Conservation (phyloP, 2,329 filamentous ascomycete species). For the Madurella fahalii region DNA sequence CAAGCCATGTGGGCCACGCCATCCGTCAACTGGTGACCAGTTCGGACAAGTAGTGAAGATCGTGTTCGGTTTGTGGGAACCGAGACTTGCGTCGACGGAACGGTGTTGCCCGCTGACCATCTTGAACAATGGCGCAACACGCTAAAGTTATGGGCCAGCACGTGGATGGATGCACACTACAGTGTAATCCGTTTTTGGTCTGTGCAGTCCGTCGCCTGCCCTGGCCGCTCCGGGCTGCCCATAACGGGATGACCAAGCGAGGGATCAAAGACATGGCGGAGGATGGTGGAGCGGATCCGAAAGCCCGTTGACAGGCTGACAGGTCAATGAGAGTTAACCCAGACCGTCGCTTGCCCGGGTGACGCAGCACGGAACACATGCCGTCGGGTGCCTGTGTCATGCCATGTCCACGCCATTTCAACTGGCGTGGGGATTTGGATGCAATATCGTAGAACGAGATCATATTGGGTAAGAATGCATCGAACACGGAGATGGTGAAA, state of each 20-base stretch:
- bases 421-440: background rate
- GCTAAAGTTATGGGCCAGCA: no score
- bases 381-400: constrained; percentile 6
- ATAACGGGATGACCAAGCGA: background rate
- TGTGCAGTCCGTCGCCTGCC: no score
- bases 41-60: background rate
- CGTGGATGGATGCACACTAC: no score
- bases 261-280: background rate
- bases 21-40: constrained; percentile 5
- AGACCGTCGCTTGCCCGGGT: background rate
- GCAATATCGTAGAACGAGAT: background rate
- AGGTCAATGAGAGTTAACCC: background rate
- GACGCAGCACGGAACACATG: background rate
- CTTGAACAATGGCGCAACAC: no score
- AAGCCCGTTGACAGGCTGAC: background rate
- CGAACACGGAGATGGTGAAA: background rate
- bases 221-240: no score
- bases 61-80: no score
- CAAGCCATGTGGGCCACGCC: constrained; percentile 3
- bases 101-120: no score
- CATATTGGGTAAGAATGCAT: no score
- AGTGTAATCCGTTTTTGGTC: no score
- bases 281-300: background rate
- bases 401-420: constrained; percentile 9
- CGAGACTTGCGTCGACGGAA: background rate